Conservation (phyloP, 2,329 filamentous ascomycete genomes). For the Diaporthe sp. region DNA sequence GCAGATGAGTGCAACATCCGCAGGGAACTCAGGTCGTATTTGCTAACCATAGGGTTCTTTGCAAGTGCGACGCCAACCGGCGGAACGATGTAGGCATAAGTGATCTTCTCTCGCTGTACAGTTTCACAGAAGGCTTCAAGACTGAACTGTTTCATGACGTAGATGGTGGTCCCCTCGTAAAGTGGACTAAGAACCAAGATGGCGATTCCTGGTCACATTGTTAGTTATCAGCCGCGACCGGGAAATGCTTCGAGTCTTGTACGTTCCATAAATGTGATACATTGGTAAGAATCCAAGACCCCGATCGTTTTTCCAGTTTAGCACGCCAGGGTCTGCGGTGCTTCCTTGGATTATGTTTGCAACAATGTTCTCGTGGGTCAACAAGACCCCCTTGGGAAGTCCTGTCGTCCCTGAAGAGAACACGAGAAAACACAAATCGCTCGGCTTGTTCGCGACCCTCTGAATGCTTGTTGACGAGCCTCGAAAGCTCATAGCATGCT, state of each 20-base stretch:
- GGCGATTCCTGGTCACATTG: constrained; percentile 4
- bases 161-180: constrained; percentile 57
- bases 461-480: neutral
- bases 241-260: neutral
- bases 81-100: constrained; percentile 66
- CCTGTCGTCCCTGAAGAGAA: constrained; percentile 67
- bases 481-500: neutral
- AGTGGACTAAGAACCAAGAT: neutral
- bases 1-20: constrained; percentile 64
- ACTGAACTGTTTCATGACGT: constrained; percentile 69
- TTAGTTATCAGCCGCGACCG: neutral
- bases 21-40: constrained; percentile 67
- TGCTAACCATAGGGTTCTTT: constrained; percentile 66
- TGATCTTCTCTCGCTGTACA: constrained; percentile 67
- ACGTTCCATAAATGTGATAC: constrained; percentile 22
- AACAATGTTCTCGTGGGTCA: constrained; percentile 63
- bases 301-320: constrained; percentile 5
- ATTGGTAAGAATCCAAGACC: constrained; percentile 1
- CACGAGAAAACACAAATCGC: neutral
- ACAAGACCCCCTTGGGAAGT: constrained; percentile 64
- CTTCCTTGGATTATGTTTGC: constrained; percentile 52
- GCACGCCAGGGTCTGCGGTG: neutral
- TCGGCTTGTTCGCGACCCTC: neutral
- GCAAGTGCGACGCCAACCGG: constrained; percentile 71
- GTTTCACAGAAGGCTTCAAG: constrained; percentile 65